These are phyloP conservation scores for Colletotrichum eremochloae DNA, from an alignment of 2,329 filamentous ascomycete species.

Conservation along the genomic window DNA sequence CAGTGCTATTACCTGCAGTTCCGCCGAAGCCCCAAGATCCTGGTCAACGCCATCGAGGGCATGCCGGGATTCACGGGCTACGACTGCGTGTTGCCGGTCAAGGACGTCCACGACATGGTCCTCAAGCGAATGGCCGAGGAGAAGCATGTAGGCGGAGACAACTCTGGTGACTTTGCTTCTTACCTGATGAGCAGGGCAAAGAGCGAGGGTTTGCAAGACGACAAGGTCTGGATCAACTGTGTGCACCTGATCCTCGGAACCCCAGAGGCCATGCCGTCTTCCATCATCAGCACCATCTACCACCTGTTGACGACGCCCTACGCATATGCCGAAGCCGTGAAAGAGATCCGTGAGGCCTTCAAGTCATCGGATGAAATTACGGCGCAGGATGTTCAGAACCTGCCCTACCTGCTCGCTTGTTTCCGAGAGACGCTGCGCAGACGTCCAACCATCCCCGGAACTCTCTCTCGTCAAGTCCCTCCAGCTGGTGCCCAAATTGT, in stretches of 20 bases:
- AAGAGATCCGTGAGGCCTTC: neutral
- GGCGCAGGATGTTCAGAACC: neutral
- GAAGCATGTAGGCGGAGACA: neutral
- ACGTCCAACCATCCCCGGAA: neutral
- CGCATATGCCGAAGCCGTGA: neutral
- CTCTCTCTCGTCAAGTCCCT: neutral
- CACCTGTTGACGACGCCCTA: neutral
- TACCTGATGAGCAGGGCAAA: neutral
- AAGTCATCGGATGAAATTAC: neutral
- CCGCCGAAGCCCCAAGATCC: neutral
- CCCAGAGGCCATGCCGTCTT: neutral
- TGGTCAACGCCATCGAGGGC: neutral
- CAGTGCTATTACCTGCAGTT: conserved; percentile 1
- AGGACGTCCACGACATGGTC: neutral
- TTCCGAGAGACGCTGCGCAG: neutral
- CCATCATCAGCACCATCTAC: neutral
- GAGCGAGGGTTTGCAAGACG: neutral
- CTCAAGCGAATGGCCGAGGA: neutral
- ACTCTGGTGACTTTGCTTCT: neutral
- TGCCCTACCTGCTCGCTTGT: neutral
- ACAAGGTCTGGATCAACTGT: neutral
- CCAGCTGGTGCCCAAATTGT: neutral
- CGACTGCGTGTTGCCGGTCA: neutral
- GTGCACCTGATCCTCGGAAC: neutral
- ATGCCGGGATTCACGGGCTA: neutral